Conservation (phyloP, 441 rosid species). For the Gossypium aridum region DNA sequence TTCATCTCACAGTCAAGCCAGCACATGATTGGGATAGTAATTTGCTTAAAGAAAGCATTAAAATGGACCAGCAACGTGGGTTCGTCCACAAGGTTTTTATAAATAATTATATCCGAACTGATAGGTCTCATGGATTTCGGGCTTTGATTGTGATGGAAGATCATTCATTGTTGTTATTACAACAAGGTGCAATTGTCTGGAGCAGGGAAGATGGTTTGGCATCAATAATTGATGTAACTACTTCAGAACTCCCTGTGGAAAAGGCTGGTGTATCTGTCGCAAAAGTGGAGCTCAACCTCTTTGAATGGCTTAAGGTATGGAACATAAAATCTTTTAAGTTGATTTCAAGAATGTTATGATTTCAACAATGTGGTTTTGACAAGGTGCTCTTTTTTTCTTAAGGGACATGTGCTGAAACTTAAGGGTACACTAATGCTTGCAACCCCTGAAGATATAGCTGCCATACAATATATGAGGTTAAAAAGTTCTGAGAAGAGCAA, state of each 20-base stretch:
- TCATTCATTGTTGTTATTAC: conserved; percentile 85
- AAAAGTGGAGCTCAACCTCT: conserved; percentile 84
- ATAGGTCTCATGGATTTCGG: conserved; percentile 91
- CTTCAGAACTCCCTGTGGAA: conserved; percentile 86
- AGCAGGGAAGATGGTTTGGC: conserved; percentile 95
- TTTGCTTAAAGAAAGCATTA: conserved; percentile 67
- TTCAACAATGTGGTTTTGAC: conserved; percentile 8
- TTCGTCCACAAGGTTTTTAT: conserved; percentile 81
- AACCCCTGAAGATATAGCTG: conserved; percentile 84
- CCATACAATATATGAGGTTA: conserved; percentile 80
- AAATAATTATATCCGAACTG: conserved; percentile 82
- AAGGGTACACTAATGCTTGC: conserved; percentile 97
- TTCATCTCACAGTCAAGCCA: conserved; percentile 71
- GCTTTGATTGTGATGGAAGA: conserved; percentile 97
- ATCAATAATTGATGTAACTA: conserved; percentile 74
- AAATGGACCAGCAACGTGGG: conserved; percentile 79
- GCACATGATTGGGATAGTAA: conserved; percentile 54
- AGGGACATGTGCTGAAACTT: conserved; percentile 94
- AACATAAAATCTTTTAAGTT: background rate
- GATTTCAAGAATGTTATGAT: background rate
- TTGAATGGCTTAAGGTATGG: conserved; percentile 95
- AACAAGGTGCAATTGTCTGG: conserved; percentile 96
- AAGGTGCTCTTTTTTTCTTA: conserved; percentile 12
- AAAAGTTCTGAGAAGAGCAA: conserved; percentile 91
- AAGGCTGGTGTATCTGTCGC: conserved; percentile 92